phyloP scores from a whole-genome alignment of 495 filamentous ascomycete species.

The Podospora tetraspora region DNA sequence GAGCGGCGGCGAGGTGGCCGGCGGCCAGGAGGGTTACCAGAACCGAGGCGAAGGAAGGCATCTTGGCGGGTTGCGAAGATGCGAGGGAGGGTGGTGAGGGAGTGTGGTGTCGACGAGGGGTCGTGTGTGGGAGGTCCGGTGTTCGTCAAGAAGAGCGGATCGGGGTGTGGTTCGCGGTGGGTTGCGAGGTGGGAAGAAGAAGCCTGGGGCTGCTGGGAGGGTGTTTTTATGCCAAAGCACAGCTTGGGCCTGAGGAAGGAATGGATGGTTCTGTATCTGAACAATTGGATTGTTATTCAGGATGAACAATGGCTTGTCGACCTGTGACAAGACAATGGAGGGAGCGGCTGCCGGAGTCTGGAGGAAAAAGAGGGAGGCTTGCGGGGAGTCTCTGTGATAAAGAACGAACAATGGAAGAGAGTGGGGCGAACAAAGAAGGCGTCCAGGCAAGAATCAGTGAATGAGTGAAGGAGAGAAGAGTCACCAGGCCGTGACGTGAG shows the following conservation, averaged over 20 bases:
- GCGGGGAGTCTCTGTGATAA: not conserved
- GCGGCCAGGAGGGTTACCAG: slow-evolving; percentile 28
- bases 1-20: slow-evolving; percentile 43
- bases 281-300: slow-evolving; percentile 4
- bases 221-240: slow-evolving; percentile 1
- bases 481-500: slow-evolving; percentile 15
- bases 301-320: slow-evolving; percentile 8
- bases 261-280: not conserved
- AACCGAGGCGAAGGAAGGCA: slow-evolving; percentile 32
- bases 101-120: not conserved
- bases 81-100: not conserved
- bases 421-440: slow-evolving; percentile 9
- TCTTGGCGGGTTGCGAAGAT: slow-evolving; percentile 19
- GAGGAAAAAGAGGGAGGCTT: slow-evolving; percentile 4
- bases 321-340: slow-evolving; percentile 5
- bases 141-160: slow-evolving; percentile 8
- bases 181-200: not conserved
- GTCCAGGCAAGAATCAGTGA: slow-evolving; percentile 9
- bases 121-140: not conserved
- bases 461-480: slow-evolving; percentile 23
- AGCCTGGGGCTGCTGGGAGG: not conserved
- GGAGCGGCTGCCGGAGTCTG: slow-evolving; percentile 6
- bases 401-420: slow-evolving; percentile 16
- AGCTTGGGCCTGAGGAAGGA: not conserved
- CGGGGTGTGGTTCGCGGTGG: not conserved